A percentile compares a stretch with the other conserved stretches of the same genome.
Evolutionary conservation across 176 grass and related monocot species (phyloP).

Genomic region (Musa acuminata): DNA sequence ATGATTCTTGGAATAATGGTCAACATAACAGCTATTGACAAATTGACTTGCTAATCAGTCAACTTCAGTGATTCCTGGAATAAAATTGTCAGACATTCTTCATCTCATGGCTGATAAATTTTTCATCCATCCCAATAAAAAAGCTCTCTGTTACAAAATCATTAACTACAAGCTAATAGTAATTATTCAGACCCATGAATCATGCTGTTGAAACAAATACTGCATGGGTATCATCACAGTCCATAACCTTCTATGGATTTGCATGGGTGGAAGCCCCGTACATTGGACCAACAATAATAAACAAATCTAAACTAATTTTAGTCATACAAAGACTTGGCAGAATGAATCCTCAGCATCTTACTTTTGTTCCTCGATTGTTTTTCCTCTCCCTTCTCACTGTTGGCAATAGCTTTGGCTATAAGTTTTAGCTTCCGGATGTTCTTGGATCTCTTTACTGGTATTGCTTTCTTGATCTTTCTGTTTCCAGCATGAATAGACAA

Average conservation of each 20-base stretch:
- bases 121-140: neutral
- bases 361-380: conserved; percentile 57
- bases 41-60: neutral
- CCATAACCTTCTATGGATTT: too few relatives aligned
- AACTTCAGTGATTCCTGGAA: neutral
- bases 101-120: neutral
- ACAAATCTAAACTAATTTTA: conserved; percentile 23
- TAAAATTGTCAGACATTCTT: neutral
- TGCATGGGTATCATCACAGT: too few relatives aligned
- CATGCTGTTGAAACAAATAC: neutral
- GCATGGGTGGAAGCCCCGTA: too few relatives aligned
- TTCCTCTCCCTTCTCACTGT: conserved; percentile 52
- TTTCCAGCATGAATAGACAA: conserved; percentile 6
- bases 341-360: conserved; percentile 67
- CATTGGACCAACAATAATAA: neutral
- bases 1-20: too few relatives aligned
- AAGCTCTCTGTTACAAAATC: neutral
- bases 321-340: conserved; percentile 73
- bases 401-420: conserved; percentile 45
- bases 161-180: neutral
- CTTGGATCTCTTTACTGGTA: conserved; percentile 45
- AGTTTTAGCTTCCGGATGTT: conserved; percentile 65
- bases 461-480: conserved; percentile 82
- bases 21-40: neutral
- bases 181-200: neutral